Evolutionary conservation across 768 basidiomycete species (phyloP), one percentile per base, ranked within the genome.

Genomic region (Lactarius indigo): DNA sequence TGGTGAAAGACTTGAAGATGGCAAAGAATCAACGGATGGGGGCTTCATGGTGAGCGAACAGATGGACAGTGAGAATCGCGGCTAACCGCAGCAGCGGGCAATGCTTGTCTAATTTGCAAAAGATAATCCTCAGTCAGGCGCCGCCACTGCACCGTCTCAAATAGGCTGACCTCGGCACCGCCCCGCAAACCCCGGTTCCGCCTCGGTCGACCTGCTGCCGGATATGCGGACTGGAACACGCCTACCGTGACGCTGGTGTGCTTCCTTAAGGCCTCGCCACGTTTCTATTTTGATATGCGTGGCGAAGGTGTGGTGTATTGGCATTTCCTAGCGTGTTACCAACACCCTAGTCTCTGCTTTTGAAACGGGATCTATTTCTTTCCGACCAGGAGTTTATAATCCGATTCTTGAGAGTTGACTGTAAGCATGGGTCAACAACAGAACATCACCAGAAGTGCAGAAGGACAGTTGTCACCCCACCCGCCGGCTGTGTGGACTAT

Each of bases 21-120:
- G 62, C n/a, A 64, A 35, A 1, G 63, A 47, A 23, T 64, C 62
- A 58, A 47, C 23, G 18, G 57, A 52, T 56, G 50, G 58, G 39
- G 58, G 12, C 7, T 33, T 54, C 57, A 63, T 63, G 30, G 8
- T 39, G 60, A 26, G 1, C 35, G 26, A 52, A 52, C 6, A 23
- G 50, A 26, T 26, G 10, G 50, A 50, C 26, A 50, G n/a, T 26
- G 12, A 23, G 47, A 50, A 26, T 23, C n/a, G 2, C 35, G 35
- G 17, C 23, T 6, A n/a, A 47, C 28, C n/a, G 31, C 20, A 33
- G 57, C 17, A 20, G 47, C n/a, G 13, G 13, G 23, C 50, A 12
- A n/a, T 10, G 47, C 4, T 5, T 12, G 12, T 26, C 23, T 13
- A 50, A 50, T 50, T 50, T 50, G 47, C n/a, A n/a, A 39, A 37